Evolutionary conservation across 2,329 filamentous ascomycete species (phyloP).

Genomic region (Ascochyta clinopodiicola): DNA sequence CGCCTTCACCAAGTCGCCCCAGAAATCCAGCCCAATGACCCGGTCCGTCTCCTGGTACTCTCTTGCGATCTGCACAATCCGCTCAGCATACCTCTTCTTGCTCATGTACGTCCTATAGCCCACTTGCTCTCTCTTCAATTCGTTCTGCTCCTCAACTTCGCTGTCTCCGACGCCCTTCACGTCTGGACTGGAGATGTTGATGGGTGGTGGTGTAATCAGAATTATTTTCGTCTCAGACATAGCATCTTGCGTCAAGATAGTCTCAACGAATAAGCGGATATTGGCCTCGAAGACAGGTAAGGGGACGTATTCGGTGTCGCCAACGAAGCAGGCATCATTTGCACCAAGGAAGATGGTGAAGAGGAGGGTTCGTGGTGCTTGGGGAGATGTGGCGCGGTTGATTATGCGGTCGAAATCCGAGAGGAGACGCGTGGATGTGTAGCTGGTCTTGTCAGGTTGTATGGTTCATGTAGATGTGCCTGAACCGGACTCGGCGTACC

Average conservation of each 20-base stretch:
- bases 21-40: conserved; percentile 46
- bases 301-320: conserved; percentile 37
- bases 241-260: conserved; percentile 39
- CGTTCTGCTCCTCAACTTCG: conserved; percentile 11
- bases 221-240: conserved; percentile 45
- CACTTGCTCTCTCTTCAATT: conserved; percentile 20
- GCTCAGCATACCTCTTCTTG: conserved; percentile 49
- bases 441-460: conserved; percentile 25
- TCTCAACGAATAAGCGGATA: conserved; percentile 45
- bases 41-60: conserved; percentile 43
- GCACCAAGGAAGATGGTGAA: conserved; percentile 51
- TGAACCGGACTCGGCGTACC: conserved; percentile 13
- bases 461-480: neutral
- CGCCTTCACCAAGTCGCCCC: conserved; percentile 38
- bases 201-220: conserved; percentile 48
- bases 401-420: conserved; percentile 36
- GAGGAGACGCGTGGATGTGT: conserved; percentile 35
- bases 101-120: conserved; percentile 46
- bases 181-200: conserved; percentile 33
- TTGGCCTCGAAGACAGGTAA: conserved; percentile 43
- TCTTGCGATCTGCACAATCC: conserved; percentile 44
- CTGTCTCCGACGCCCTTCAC: neutral
- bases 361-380: conserved; percentile 40
- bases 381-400: conserved; percentile 21
- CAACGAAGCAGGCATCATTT: conserved; percentile 48